These are phyloP conservation scores for Xylogone sp. DNA, from an alignment of 2,329 filamentous ascomycete species.

Conservation along the genomic window DNA sequence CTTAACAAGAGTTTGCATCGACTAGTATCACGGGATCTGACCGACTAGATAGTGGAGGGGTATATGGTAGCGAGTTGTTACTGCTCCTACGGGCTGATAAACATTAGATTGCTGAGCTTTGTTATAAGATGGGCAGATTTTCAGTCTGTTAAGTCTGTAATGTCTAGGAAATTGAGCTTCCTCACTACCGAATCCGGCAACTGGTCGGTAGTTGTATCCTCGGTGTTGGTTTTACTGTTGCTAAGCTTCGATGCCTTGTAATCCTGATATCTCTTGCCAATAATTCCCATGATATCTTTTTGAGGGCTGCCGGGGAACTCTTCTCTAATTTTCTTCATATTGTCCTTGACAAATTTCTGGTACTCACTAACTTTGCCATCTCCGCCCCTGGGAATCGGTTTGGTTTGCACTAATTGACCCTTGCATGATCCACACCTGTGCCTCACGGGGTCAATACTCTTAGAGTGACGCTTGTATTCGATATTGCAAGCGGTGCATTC, in stretches of 20 bases:
- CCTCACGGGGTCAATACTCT: slow-evolving; percentile 70
- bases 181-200: slow-evolving; percentile 14
- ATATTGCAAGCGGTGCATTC: slow-evolving; percentile 63
- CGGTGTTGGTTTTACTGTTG: not conserved
- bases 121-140: not conserved
- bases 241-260: slow-evolving; percentile 33
- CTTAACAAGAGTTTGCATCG: not conserved
- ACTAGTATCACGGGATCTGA: not conserved
- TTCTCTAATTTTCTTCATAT: slow-evolving; percentile 59
- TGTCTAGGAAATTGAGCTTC: slow-evolving; percentile 28
- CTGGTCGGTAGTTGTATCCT: not conserved
- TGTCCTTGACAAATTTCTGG: slow-evolving; percentile 59
- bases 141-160: slow-evolving; percentile 18
- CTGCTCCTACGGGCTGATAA: too few relatives aligned
- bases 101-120: too few relatives aligned
- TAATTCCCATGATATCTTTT: slow-evolving; percentile 65
- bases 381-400: slow-evolving; percentile 62
- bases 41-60: too few relatives aligned
- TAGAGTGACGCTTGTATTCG: slow-evolving; percentile 80
- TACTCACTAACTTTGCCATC: slow-evolving; percentile 41
- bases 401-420: slow-evolving; percentile 67
- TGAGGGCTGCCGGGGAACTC: slow-evolving; percentile 55
- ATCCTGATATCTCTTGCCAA: slow-evolving; percentile 60
- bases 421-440: slow-evolving; percentile 79
- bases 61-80: too few relatives aligned